A percentile compares a stretch with the other conserved stretches of the same genome.
phyloP scores from a whole-genome alignment of 768 basidiomycete genomes.

The Amanita exitialis region DNA sequence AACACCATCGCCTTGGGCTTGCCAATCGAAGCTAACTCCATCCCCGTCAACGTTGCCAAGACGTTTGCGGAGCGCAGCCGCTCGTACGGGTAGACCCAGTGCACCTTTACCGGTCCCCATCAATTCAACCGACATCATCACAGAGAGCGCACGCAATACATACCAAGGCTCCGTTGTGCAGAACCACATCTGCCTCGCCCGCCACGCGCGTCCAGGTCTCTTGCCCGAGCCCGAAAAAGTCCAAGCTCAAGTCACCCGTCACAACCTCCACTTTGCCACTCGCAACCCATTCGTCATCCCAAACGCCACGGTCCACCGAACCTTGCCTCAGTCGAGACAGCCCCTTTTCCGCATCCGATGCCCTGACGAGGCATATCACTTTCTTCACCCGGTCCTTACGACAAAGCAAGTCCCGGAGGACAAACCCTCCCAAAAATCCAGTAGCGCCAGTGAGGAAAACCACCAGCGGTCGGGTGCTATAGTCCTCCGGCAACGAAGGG shows the following conservation, averaged over 20 bases:
- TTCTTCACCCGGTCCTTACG: conserved; percentile 58
- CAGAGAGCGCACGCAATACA: conserved; percentile 18
- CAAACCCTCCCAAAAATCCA: conserved; percentile 92
- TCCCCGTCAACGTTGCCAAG: conserved; percentile 75
- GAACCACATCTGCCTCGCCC: conserved; percentile 65
- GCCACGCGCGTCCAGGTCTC: conserved; percentile 59
- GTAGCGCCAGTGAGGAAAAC: conserved; percentile 96
- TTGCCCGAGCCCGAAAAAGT: conserved; percentile 61
- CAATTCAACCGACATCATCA: background rate
- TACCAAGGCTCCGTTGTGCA: conserved; percentile 97
- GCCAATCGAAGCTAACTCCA: conserved; percentile 64
- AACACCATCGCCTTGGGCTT: conserved; percentile 81
- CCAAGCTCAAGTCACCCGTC: conserved; percentile 71
- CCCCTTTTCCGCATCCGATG: conserved; percentile 48
- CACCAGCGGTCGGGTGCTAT: conserved; percentile 44
- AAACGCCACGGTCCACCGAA: conserved; percentile 72
- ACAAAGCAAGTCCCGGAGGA: conserved; percentile 70
- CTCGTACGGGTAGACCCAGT: conserved; percentile 99
- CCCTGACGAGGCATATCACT: conserved; percentile 90
- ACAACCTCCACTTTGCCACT: conserved; percentile 67
- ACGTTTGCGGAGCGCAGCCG: conserved; percentile 89
- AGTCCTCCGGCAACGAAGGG: conserved; percentile 46
- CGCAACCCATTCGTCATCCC: conserved; percentile 78
- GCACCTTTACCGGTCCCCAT: conserved; percentile 46
- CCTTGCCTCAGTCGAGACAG: conserved; percentile 61